Conservation (phyloP, 805 yeast genomes). For the Kazachstania africana region DNA sequence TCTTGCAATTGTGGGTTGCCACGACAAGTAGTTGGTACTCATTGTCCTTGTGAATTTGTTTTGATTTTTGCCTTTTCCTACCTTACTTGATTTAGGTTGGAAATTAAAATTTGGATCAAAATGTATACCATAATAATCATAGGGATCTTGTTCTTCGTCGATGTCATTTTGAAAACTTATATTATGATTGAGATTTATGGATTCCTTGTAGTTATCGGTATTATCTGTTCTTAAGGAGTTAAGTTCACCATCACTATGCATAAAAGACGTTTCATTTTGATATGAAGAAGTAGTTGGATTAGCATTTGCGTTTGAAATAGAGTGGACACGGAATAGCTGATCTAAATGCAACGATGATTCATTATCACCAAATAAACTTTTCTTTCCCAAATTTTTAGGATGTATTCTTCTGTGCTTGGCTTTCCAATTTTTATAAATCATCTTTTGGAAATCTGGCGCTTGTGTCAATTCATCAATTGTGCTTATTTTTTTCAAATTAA, state of each 20-base stretch:
- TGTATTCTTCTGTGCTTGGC: conserved; percentile 17
- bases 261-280: not conserved
- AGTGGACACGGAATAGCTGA: not conserved
- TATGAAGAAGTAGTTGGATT: not conserved
- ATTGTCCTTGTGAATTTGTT: conserved; percentile 21
- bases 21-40: conserved; percentile 66
- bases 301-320: not conserved
- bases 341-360: not conserved
- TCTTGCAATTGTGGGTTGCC: conserved; percentile 86
- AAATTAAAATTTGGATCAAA: conserved; percentile 17
- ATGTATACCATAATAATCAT: conserved; percentile 17
- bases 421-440: conserved; percentile 26
- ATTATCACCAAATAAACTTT: not conserved
- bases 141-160: conserved; percentile 1
- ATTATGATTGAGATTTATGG: too few species aligned
- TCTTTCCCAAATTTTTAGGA: conserved; percentile 1
- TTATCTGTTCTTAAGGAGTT: not conserved
- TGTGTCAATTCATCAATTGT: conserved; percentile 17
- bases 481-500: too few species aligned
- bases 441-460: conserved; percentile 39
- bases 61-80: too few species aligned
- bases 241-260: not conserved
- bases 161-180: not conserved
- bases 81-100: too few species aligned
- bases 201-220: not conserved